These are phyloP conservation scores for Gnaphalium uliginosum DNA, from an alignment of 129 eudicot genomes.

Conservation along the genomic window DNA sequence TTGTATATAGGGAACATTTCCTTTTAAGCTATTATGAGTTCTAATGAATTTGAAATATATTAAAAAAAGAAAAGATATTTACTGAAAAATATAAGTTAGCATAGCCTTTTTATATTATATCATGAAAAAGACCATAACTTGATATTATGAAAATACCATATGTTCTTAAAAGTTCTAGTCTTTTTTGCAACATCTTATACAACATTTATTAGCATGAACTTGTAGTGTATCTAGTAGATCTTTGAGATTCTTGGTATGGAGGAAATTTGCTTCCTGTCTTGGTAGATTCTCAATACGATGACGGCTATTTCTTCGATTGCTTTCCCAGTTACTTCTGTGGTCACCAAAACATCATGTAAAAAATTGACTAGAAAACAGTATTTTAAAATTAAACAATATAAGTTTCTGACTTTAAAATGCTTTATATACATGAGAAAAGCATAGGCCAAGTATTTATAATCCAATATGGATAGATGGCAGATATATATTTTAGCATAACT, in stretches of 20 bases:
- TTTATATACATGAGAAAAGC: not conserved
- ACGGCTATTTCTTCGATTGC: constrained; percentile 82
- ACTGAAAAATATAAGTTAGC: too few relatives aligned
- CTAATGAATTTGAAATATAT: not conserved
- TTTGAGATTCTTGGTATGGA: constrained; percentile 59
- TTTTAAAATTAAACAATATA: not conserved
- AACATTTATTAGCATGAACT: constrained; percentile 13
- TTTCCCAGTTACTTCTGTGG: constrained; percentile 72
- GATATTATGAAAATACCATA: not conserved
- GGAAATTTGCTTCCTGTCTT: constrained; percentile 52
- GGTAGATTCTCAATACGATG: constrained; percentile 62
- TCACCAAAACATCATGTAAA: not conserved
- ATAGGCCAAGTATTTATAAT: not conserved
- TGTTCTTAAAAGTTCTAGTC: not conserved
- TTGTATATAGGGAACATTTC: not conserved
- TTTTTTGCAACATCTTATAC: constrained; percentile 5
- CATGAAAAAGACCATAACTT: not conserved
- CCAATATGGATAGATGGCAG: not conserved
- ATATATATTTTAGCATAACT: not conserved
- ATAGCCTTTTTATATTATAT: not conserved
- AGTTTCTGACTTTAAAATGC: not conserved
- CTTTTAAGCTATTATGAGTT: not conserved
- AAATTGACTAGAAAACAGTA: not conserved
- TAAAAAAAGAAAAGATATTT: too few relatives aligned
- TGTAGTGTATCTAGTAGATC: constrained; percentile 42